phyloP scores from a whole-genome alignment of 306 rosid species.

The Corylus avellana region DNA sequence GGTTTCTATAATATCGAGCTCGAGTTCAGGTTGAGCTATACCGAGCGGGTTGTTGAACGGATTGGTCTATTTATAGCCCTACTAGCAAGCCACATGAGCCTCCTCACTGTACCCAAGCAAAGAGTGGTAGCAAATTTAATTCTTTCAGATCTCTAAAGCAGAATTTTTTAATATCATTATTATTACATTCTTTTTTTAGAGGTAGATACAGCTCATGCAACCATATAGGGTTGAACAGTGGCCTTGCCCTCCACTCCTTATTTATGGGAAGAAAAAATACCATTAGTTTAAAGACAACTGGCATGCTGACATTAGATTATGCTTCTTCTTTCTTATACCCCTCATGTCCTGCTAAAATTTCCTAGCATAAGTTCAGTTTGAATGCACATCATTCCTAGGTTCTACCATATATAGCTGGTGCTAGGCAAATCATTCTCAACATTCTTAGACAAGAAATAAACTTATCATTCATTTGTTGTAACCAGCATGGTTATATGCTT shows the following conservation, averaged over 20 bases:
- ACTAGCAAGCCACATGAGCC: neutral
- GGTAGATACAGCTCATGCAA: neutral
- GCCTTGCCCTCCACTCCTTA: neutral
- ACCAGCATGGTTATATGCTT: neutral
- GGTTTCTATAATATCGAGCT: no score
- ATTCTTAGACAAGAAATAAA: neutral
- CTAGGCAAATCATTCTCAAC: neutral
- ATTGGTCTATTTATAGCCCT: neutral
- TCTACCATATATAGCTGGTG: neutral
- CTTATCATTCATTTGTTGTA: neutral
- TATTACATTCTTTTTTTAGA: neutral
- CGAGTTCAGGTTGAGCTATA: no score
- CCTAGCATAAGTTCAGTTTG: no score
- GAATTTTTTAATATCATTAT: neutral
- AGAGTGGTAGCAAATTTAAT: neutral
- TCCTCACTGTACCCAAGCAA: neutral
- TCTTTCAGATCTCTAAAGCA: neutral
- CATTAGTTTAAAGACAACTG: neutral
- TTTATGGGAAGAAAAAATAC: neutral
- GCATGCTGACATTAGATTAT: neutral
- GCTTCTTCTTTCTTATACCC: no score
- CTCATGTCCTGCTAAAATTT: no score
- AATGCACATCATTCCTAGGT: no score
- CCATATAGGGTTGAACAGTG: neutral
- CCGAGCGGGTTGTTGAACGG: no score